Evolutionary conservation across 2,329 filamentous ascomycete genomes (phyloP), one percentile per base, ranked within the genome.

Genomic region (Colletotrichum viniferum): DNA sequence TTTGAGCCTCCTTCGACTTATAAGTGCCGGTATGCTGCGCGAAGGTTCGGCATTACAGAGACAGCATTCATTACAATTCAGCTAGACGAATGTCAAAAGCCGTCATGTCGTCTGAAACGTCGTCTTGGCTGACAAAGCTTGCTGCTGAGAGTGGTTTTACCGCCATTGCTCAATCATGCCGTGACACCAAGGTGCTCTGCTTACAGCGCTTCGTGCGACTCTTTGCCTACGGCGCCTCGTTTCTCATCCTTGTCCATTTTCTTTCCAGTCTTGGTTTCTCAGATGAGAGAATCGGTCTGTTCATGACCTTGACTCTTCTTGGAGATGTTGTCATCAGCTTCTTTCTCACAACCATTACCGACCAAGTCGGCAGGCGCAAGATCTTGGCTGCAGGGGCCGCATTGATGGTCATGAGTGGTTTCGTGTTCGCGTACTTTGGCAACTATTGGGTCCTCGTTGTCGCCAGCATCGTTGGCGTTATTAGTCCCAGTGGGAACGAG

Each of bases 241-340:
- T 88, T 0, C 86, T 92, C 5, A 87, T 92, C 71, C 86, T 92
- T 7, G 91, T 90, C 13, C 84, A 88, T 26, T 92, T 90, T 77
- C 86, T 93, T 9, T 84, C 85, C 16, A 85, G 83, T 3, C 84
- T 92, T 2, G 85, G 83, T 10, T 85, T 89, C 56, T 86, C 89
- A 2, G 86, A 91, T 73, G 84, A 87, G 1, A 84, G 83, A 36
- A 90, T 91, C 74, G 92, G 92, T 4, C 82, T 92, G 1, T 93
- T 93, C 83, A 93, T 93, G 91, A 92, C 91, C 1, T 80, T 93
- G 77, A 94, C 92, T 0, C 82, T 93, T 18, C 83, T 87, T 16
- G 92, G 92, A 30, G 92, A 93, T 81, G 87, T 90, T 5, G 79
- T 86, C 56, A 89, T 93, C 76, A 92, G 91, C 79, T 88, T 92